Evolutionary conservation across 768 basidiomycete genomes (phyloP).

Genomic region (Hypsizygus marmoreus): DNA sequence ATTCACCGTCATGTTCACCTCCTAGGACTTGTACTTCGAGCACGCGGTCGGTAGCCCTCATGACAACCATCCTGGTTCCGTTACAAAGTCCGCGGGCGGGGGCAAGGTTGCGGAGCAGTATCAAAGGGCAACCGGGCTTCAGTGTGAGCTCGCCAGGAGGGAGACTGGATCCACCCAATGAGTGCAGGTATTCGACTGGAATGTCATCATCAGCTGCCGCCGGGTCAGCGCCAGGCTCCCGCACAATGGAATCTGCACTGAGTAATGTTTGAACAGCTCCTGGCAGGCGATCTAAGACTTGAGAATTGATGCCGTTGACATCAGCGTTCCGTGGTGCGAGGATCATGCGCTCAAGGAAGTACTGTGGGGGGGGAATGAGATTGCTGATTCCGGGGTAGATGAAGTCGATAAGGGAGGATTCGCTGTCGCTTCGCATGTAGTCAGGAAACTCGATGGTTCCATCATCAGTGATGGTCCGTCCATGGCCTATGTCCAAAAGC

Average conservation of each 20-base stretch:
- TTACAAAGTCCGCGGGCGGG: slow-evolving; percentile 2
- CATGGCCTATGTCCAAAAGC: slow-evolving; percentile 26
- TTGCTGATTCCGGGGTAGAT: slow-evolving; percentile 19
- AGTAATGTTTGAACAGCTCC: slow-evolving; percentile 20
- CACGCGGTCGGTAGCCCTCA: not conserved
- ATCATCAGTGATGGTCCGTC: slow-evolving; percentile 6
- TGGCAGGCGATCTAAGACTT: slow-evolving; percentile 24
- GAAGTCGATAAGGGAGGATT: slow-evolving; percentile 11
- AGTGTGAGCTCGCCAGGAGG: not conserved
- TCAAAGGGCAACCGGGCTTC: slow-evolving; percentile 4
- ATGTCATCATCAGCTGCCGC: not conserved
- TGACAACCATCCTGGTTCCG: not conserved
- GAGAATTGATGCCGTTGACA: slow-evolving; percentile 36
- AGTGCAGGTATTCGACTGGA: not conserved
- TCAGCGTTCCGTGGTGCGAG: slow-evolving; percentile 37
- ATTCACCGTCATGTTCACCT: not conserved
- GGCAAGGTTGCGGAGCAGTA: slow-evolving; percentile 1
- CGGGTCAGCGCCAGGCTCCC: slow-evolving; percentile 1
- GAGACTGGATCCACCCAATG: not conserved
- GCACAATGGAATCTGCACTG: slow-evolving; percentile 31
- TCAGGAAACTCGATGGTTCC: slow-evolving; percentile 13
- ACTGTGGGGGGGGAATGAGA: slow-evolving; percentile 14
- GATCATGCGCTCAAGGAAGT: slow-evolving; percentile 37
- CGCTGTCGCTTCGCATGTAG: slow-evolving; percentile 11
- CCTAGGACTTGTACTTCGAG: not conserved